Conservation (phyloP, 2,329 filamentous ascomycete species). For the Beauveria bassiana region DNA sequence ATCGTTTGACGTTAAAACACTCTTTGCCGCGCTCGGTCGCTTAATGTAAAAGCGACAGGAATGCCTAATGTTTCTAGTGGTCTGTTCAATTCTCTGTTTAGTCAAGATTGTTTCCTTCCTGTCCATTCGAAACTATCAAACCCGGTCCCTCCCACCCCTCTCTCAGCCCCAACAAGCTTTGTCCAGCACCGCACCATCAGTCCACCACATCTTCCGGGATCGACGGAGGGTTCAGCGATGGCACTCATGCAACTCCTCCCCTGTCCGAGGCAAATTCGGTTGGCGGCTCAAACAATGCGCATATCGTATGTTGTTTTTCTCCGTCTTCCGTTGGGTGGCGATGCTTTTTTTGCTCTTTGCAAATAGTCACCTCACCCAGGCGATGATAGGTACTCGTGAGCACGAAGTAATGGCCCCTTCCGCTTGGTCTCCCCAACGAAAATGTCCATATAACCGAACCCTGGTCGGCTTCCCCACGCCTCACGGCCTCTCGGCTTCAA, state of each 20-base stretch:
- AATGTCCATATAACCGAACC: neutral
- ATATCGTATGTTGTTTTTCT: neutral
- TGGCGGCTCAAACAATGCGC: neutral
- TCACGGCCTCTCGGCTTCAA: constrained; percentile 8
- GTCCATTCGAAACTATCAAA: no score
- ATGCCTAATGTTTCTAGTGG: no score
- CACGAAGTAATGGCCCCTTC: neutral
- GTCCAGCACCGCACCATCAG: neutral
- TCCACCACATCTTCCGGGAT: neutral
- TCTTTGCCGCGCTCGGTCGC: no score
- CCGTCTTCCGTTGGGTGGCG: neutral
- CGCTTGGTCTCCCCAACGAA: neutral
- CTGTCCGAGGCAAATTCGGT: neutral
- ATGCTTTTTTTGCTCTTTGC: neutral
- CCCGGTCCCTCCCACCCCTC: no score
- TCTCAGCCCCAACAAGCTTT: neutral
- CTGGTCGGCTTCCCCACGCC: neutral
- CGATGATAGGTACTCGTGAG: no score
- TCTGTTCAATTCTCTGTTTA: no score
- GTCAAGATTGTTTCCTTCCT: no score
- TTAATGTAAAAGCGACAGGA: no score
- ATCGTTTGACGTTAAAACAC: neutral
- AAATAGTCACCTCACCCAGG: no score
- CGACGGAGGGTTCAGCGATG: constrained; percentile 2
- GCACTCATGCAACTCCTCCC: neutral